These are phyloP conservation scores for Paraphoma chrysanthemicola DNA, from an alignment of 2,329 filamentous ascomycete species.

Conservation along the genomic window DNA sequence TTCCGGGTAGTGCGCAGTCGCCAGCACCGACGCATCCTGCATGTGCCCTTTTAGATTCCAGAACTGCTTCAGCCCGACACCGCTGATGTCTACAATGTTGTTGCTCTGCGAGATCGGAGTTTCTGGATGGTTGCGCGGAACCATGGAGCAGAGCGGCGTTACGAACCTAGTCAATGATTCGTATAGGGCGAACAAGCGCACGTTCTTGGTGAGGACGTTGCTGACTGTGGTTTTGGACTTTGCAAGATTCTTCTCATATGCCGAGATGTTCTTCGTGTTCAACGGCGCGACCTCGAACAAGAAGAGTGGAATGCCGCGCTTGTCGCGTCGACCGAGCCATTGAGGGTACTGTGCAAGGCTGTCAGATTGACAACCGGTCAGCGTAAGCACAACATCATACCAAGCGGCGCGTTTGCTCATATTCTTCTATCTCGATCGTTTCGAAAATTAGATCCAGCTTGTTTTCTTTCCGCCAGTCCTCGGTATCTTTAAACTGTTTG, in stretches of 20 bases:
- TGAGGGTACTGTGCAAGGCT: slow-evolving; percentile 75
- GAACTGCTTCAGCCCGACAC: slow-evolving; percentile 89
- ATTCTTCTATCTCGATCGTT: slow-evolving; percentile 84
- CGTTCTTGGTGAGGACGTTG: slow-evolving; percentile 74
- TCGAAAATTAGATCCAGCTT: slow-evolving; percentile 80
- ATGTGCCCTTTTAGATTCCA: slow-evolving; percentile 95
- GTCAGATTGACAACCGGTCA: slow-evolving; percentile 19
- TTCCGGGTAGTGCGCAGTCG: slow-evolving; percentile 94
- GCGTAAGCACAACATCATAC: slow-evolving; percentile 54
- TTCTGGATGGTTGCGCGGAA: slow-evolving; percentile 75
- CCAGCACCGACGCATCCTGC: slow-evolving; percentile 87
- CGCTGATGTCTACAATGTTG: slow-evolving; percentile 92
- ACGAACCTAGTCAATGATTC: slow-evolving; percentile 90
- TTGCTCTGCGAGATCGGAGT: slow-evolving; percentile 92
- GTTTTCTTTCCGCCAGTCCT: slow-evolving; percentile 84
- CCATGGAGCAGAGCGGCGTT: slow-evolving; percentile 81
- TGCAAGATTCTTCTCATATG: slow-evolving; percentile 73
- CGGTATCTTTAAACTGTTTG: slow-evolving; percentile 84
- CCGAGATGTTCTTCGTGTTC: slow-evolving; percentile 79
- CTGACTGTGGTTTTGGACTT: slow-evolving; percentile 65
- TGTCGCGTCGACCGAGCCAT: slow-evolving; percentile 92
- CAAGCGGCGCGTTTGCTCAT: slow-evolving; percentile 79
- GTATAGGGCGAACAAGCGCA: slow-evolving; percentile 90
- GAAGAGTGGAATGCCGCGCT: slow-evolving; percentile 89
- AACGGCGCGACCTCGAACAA: slow-evolving; percentile 86